phyloP scores from a whole-genome alignment of 1,284 basidiomycete genomes.

The Rugosomyces carneus region DNA sequence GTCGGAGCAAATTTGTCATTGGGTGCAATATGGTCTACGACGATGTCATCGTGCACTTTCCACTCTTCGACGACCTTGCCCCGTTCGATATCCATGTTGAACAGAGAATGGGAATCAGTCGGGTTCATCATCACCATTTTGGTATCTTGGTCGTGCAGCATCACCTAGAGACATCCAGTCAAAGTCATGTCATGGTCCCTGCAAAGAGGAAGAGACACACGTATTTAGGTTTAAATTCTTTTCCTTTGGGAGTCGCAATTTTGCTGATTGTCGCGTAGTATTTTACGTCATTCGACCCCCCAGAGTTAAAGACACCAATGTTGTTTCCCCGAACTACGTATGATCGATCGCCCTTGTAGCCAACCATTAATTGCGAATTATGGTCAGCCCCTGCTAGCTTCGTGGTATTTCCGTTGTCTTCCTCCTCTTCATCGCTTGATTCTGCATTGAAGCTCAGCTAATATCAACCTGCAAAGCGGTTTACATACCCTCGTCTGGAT shows the following conservation, averaged over 20 bases:
- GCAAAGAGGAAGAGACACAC: conserved; percentile 33
- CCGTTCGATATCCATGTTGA: conserved; percentile 89
- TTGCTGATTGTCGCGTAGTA: conserved; percentile 89
- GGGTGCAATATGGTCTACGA: conserved; percentile 86
- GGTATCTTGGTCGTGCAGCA: conserved; percentile 96
- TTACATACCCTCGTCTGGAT: conserved; percentile 44
- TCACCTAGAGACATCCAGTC: conserved; percentile 53
- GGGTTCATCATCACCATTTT: conserved; percentile 96
- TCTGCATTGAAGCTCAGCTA: conserved; percentile 22
- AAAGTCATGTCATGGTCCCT: conserved; percentile 5
- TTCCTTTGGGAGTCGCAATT: conserved; percentile 77
- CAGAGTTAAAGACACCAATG: conserved; percentile 95
- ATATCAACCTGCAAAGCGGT: not conserved
- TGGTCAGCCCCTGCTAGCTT: conserved; percentile 50
- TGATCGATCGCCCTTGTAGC: conserved; percentile 94
- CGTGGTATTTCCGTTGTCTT: conserved; percentile 45
- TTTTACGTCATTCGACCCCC: conserved; percentile 73
- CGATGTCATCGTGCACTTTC: conserved; percentile 89
- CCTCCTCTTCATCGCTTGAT: conserved; percentile 48
- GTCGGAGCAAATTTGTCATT: conserved; percentile 94
- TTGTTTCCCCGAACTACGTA: conserved; percentile 95
- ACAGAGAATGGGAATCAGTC: conserved; percentile 78
- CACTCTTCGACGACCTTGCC: conserved; percentile 99
- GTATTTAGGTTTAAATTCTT: conserved; percentile 82
- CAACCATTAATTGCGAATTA: conserved; percentile 91